Conservation (phyloP, 2,329 filamentous ascomycete genomes). For the Cladosporium cucumerinum region DNA sequence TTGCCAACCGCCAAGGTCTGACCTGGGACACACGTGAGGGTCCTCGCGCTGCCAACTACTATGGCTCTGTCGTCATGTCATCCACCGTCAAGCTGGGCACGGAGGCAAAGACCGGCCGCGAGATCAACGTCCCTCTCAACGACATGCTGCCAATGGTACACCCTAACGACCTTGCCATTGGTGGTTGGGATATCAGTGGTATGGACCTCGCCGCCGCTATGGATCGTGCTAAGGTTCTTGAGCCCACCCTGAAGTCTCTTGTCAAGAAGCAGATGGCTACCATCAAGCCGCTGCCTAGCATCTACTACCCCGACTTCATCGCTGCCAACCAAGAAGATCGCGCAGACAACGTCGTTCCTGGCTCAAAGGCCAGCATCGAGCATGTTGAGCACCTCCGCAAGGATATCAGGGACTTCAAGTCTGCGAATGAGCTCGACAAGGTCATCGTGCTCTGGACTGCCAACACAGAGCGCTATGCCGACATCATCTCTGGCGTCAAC, state of each 20-base stretch:
- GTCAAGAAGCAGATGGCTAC: constrained; percentile 89
- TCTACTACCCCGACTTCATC: constrained; percentile 99
- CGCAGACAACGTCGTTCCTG: constrained; percentile 84
- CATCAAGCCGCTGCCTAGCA: constrained; percentile 85
- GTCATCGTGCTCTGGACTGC: constrained; percentile 98
- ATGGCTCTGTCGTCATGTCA: constrained; percentile 94
- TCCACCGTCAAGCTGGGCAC: constrained; percentile 96
- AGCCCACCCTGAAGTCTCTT: constrained; percentile 86
- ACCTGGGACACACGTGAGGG: constrained; percentile 94
- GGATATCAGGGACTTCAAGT: constrained; percentile 94
- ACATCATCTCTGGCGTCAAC: constrained; percentile 83
- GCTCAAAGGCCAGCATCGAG: constrained; percentile 76
- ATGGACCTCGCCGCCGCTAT: constrained; percentile 87
- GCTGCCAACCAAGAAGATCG: constrained; percentile 96
- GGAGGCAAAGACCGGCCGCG: constrained; percentile 75
- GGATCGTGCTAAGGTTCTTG: constrained; percentile 92
- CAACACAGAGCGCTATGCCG: constrained; percentile 96
- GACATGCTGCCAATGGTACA: constrained; percentile 94
- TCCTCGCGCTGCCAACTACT: constrained; percentile 85
- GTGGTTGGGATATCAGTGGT: constrained; percentile 95
- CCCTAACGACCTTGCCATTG: constrained; percentile 90
- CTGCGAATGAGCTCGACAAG: constrained; percentile 79
- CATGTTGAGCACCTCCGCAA: constrained; percentile 91
- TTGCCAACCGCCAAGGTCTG: constrained; percentile 85
- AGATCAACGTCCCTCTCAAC: constrained; percentile 96